A percentile compares a stretch with the other conserved stretches of the same genome.
Evolutionary conservation across 768 basidiomycete species (phyloP).

Genomic region (Mycena rosella): DNA sequence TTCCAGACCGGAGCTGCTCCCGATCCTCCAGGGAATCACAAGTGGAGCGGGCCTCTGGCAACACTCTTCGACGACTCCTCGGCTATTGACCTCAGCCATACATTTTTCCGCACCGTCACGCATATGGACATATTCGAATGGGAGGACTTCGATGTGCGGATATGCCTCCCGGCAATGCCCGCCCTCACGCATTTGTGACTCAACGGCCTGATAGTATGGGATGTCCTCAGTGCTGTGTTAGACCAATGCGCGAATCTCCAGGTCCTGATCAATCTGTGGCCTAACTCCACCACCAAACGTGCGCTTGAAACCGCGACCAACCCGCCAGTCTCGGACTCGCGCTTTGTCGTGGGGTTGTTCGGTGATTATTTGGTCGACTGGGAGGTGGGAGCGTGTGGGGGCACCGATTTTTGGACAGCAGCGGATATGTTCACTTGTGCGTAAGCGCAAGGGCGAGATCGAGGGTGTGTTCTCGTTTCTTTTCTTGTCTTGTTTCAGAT

Average conservation of each 20-base stretch:
- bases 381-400: conserved; percentile 14
- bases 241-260: too few species aligned
- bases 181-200: too few species aligned
- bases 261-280: conserved; percentile 19
- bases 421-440: conserved; percentile 19
- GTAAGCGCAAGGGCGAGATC: conserved; percentile 22
- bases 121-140: conserved; percentile 24
- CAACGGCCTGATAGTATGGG: too few species aligned
- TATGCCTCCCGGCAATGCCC: too few species aligned
- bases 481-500: not conserved
- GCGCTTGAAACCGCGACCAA: not conserved
- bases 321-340: conserved; percentile 7
- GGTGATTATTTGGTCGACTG: conserved; percentile 17
- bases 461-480: conserved; percentile 5
- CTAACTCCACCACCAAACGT: not conserved
- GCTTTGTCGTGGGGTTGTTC: conserved; percentile 25
- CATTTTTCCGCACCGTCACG: conserved; percentile 15
- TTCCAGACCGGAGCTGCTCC: not conserved
- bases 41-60: conserved; percentile 7
- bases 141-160: too few species aligned
- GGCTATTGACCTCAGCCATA: not conserved
- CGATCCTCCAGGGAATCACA: conserved; percentile 9
- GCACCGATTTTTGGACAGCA: conserved; percentile 23
- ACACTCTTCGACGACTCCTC: not conserved
- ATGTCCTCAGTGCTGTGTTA: too few species aligned